Evolutionary conservation across 345 rosid species (phyloP).

Genomic region (Ceriops decandra): DNA sequence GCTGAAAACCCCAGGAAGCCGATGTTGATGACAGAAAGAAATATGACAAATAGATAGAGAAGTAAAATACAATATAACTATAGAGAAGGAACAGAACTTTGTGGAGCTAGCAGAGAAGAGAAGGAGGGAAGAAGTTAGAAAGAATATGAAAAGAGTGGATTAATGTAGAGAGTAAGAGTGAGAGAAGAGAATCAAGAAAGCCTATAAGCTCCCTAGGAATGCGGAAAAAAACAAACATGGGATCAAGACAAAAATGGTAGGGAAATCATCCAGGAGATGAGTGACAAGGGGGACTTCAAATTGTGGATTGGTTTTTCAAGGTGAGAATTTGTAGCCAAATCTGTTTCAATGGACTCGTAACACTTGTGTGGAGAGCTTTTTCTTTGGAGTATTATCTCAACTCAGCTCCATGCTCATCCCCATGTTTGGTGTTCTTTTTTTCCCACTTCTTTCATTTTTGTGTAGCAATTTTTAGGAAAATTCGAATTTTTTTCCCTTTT

Average conservation of each 20-base stretch:
- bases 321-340: conserved; percentile 10
- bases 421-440: background rate
- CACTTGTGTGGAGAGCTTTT: conserved; percentile 16
- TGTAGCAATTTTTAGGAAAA: background rate
- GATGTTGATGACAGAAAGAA: background rate
- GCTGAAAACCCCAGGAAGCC: conserved; percentile 1
- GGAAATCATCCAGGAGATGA: background rate
- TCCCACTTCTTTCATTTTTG: background rate
- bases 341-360: conserved; percentile 3
- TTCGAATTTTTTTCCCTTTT: too few species aligned
- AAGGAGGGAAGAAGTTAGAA: background rate
- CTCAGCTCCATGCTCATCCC: background rate
- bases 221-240: background rate
- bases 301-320: conserved; percentile 18
- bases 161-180: background rate
- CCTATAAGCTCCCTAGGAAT: conserved; percentile 1
- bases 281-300: background rate
- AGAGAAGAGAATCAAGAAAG: background rate
- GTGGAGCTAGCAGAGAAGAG: conserved; percentile 3
- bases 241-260: conserved; percentile 12
- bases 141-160: background rate
- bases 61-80: background rate
- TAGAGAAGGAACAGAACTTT: conserved; percentile 10
- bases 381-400: conserved; percentile 3
- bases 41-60: background rate